Evolutionary conservation across 176 grass and related monocot species (phyloP).

Genomic region (Olyra latifolia): DNA sequence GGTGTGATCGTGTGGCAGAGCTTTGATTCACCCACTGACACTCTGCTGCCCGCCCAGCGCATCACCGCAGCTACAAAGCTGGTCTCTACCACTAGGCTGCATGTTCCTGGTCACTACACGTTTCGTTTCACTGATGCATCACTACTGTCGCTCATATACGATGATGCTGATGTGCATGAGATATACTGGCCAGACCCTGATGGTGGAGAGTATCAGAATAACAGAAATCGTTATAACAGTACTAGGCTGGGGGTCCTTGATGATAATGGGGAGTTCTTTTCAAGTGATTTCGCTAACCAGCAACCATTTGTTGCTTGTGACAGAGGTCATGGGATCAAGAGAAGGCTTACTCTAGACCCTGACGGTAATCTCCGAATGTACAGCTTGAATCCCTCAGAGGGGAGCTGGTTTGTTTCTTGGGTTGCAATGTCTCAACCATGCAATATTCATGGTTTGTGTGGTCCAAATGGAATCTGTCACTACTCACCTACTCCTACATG

Average conservation of each 20-base stretch:
- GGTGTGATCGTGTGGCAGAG: slow-evolving; percentile 48
- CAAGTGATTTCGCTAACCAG: slow-evolving; percentile 34
- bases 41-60: slow-evolving; percentile 41
- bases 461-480: slow-evolving; percentile 43
- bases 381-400: slow-evolving; percentile 34
- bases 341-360: slow-evolving; percentile 51
- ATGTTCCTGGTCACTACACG: slow-evolving; percentile 28
- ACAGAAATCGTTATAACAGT: slow-evolving; percentile 29
- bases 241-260: slow-evolving; percentile 33
- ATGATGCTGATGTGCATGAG: slow-evolving; percentile 31
- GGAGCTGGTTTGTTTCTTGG: slow-evolving; percentile 47
- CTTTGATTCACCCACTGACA: slow-evolving; percentile 56
- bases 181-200: slow-evolving; percentile 62
- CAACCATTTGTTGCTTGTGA: slow-evolving; percentile 35
- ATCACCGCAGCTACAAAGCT: slow-evolving; percentile 47
- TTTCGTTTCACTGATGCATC: slow-evolving; percentile 39
- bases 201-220: slow-evolving; percentile 12
- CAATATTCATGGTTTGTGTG: slow-evolving; percentile 50
- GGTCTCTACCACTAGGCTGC: not conserved
- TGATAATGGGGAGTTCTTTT: slow-evolving; percentile 18
- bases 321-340: slow-evolving; percentile 28
- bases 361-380: slow-evolving; percentile 55
- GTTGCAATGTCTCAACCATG: slow-evolving; percentile 47
- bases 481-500: slow-evolving; percentile 40
- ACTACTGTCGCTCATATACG: slow-evolving; percentile 44